Percentiles rank a stretch among this genome's conserved stretches.
These are phyloP conservation scores for Trichoderma citrinoviride DNA, from an alignment of 2,329 filamentous ascomycete species.

Conservation along the genomic window DNA sequence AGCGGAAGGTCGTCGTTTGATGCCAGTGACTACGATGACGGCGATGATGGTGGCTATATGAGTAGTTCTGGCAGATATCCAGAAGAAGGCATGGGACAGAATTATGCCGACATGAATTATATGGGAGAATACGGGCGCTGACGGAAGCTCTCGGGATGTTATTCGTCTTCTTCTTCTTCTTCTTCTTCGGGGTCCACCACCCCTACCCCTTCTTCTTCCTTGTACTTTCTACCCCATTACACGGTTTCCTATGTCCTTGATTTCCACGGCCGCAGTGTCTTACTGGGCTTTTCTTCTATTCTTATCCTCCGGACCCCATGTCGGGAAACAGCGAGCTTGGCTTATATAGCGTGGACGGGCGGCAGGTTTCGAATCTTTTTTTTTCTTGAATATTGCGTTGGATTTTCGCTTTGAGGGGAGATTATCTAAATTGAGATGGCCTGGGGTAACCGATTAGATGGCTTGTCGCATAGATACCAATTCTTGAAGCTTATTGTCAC, in stretches of 20 bases:
- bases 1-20: conserved; percentile 80
- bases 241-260: neutral
- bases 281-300: neutral
- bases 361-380: neutral
- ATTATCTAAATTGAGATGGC: conserved; percentile 10
- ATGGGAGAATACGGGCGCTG: conserved; percentile 52
- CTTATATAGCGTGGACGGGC: conserved; percentile 2
- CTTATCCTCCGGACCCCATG: neutral
- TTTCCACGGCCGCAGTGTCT: neutral
- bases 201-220: neutral
- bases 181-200: neutral
- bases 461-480: conserved; percentile 21
- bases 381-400: neutral
- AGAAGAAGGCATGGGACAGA: conserved; percentile 54
- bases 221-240: neutral
- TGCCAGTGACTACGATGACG: conserved; percentile 72
- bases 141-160: neutral
- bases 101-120: conserved; percentile 52
- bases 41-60: conserved; percentile 67
- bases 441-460: conserved; percentile 19
- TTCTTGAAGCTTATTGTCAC: conserved; percentile 16
- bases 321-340: neutral
- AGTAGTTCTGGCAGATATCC: conserved; percentile 60
- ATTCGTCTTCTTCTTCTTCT: neutral
- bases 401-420: neutral